phyloP scores from a whole-genome alignment of 208 protist genomes.

The Trypanosoma caninum region DNA sequence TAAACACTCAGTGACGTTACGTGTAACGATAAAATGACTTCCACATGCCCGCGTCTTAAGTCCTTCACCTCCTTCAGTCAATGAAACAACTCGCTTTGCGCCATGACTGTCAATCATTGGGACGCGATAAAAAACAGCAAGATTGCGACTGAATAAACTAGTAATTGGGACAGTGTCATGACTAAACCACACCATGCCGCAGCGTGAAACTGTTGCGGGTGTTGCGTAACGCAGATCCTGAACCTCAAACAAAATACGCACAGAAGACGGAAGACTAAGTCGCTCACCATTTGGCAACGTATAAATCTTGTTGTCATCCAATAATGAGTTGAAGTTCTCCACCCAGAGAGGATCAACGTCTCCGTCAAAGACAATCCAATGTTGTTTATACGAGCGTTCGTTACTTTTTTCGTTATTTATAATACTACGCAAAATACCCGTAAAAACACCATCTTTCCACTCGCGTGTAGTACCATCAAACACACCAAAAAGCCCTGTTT shows the following conservation, averaged over 20 bases:
- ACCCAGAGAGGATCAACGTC: constrained; percentile 99
- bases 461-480: constrained; percentile 98
- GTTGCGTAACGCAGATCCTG: constrained; percentile 97
- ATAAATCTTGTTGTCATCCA: constrained; percentile 99
- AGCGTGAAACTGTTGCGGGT: constrained; percentile 97
- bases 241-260: constrained; percentile 99
- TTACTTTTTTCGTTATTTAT: constrained; percentile 82
- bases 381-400: constrained; percentile 58
- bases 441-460: constrained; percentile 99
- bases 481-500: constrained; percentile 97
- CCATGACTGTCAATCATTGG: constrained; percentile 22
- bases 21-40: constrained; percentile 12
- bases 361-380: constrained; percentile 99
- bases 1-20: not conserved
- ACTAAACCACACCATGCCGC: constrained; percentile 99
- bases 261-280: constrained; percentile 94
- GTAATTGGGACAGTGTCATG: constrained; percentile 93
- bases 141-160: constrained; percentile 40
- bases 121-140: constrained; percentile 6
- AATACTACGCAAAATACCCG: constrained; percentile 95
- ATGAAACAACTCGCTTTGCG: not conserved
- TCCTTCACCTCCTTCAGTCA: not conserved
- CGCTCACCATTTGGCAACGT: constrained; percentile 99
- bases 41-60: constrained; percentile 1
- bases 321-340: constrained; percentile 98